A percentile compares a stretch with the other conserved stretches of the same genome.
Evolutionary conservation across 768 basidiomycete species (phyloP).

Genomic region (Plicaturopsis crispa): DNA sequence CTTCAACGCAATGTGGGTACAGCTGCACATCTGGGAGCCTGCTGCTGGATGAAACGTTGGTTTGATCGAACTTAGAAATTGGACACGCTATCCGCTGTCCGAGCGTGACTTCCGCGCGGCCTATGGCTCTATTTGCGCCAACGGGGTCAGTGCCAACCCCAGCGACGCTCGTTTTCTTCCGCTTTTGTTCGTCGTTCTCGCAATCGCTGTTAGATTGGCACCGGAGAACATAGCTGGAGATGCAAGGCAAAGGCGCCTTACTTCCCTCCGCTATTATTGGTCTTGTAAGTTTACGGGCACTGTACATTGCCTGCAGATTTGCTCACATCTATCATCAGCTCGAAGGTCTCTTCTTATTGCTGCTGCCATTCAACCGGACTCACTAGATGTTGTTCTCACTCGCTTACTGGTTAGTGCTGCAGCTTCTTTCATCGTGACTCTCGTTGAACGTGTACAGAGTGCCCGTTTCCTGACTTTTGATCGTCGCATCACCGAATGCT

Average conservation of each 20-base stretch:
- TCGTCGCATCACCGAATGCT: constrained; percentile 88
- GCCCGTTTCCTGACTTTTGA: constrained; percentile 69
- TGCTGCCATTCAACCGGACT: constrained; percentile 90
- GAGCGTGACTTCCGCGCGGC: constrained; percentile 74
- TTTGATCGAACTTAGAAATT: constrained; percentile 51
- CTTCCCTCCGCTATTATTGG: constrained; percentile 91
- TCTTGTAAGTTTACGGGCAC: constrained; percentile 58
- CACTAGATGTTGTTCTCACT: constrained; percentile 85
- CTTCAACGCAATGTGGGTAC: constrained; percentile 59
- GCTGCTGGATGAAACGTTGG: constrained; percentile 1
- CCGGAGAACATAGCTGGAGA: constrained; percentile 83
- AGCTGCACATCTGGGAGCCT: background rate
- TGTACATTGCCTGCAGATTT: constrained; percentile 3
- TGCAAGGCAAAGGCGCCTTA: constrained; percentile 64
- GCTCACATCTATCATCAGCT: constrained; percentile 36
- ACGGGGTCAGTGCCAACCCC: constrained; percentile 56
- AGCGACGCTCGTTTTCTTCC: constrained; percentile 82
- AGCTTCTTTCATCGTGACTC: background rate
- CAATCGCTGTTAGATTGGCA: constrained; percentile 78
- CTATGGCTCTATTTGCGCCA: constrained; percentile 58
- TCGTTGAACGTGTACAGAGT: constrained; percentile 32
- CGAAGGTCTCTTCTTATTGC: constrained; percentile 84
- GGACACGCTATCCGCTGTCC: constrained; percentile 88
- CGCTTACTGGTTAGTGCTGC: constrained; percentile 55
- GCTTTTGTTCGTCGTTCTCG: constrained; percentile 88